These are phyloP conservation scores for Megacollybia platyphylla DNA, from an alignment of 1,284 basidiomycete genomes.

Conservation along the genomic window DNA sequence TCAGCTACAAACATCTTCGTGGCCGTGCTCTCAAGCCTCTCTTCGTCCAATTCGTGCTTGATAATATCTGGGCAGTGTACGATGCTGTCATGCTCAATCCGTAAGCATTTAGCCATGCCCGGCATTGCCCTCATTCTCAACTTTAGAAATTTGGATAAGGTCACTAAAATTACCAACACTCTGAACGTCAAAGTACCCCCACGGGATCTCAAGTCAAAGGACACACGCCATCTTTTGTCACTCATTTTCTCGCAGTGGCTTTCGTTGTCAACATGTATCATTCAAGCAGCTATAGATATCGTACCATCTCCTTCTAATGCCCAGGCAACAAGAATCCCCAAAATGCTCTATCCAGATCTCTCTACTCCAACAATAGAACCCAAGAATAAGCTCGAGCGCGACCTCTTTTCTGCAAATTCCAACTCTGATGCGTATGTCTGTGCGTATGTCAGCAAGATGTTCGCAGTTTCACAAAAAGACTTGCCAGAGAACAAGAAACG, in stretches of 20 bases:
- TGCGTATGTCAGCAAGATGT: slow-evolving; percentile 98
- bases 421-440: slow-evolving; percentile 49
- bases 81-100: slow-evolving; percentile 78
- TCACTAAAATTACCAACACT: slow-evolving; percentile 79
- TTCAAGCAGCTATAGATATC: slow-evolving; percentile 86
- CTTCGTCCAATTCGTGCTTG: slow-evolving; percentile 95
- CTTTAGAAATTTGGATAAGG: slow-evolving; percentile 74
- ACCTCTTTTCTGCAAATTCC: slow-evolving; percentile 70
- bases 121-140: slow-evolving; percentile 48
- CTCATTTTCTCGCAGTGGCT: slow-evolving; percentile 95
- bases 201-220: slow-evolving; percentile 88
- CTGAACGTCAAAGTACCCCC: slow-evolving; percentile 79
- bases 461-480: slow-evolving; percentile 72
- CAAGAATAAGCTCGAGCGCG: slow-evolving; percentile 71
- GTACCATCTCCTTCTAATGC: slow-evolving; percentile 81
- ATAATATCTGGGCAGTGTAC: slow-evolving; percentile 97
- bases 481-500: slow-evolving; percentile 79
- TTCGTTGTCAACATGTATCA: slow-evolving; percentile 85
- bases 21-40: slow-evolving; percentile 88
- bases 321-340: slow-evolving; percentile 78
- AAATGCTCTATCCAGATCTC: slow-evolving; percentile 84
- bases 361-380: slow-evolving; percentile 45
- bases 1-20: slow-evolving; percentile 82
- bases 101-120: slow-evolving; percentile 46
- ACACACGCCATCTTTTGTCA: slow-evolving; percentile 73